Conservation (phyloP, 73 alveolate species). For the Paramecium tetraurelia region DNA sequence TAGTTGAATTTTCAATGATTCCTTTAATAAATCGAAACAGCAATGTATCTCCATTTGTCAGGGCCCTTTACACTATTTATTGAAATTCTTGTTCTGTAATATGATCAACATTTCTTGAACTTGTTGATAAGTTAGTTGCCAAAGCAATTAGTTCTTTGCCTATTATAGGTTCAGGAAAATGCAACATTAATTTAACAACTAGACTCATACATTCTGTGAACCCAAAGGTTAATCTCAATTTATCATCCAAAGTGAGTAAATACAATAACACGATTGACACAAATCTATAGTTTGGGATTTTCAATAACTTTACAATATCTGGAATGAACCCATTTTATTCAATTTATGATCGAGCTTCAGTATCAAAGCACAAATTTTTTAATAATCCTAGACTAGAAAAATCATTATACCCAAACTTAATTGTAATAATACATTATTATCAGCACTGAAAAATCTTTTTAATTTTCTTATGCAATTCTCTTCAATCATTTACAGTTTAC, state of each 20-base stretch:
- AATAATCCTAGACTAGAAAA: slow-evolving; percentile 70
- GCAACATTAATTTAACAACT: slow-evolving; percentile 82
- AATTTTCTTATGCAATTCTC: slow-evolving; percentile 90
- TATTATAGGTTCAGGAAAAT: slow-evolving; percentile 94
- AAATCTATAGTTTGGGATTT: slow-evolving; percentile 92
- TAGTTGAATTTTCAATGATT: slow-evolving; percentile 73
- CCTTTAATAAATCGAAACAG: slow-evolving; percentile 88
- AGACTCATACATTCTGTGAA: slow-evolving; percentile 94
- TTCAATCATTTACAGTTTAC: slow-evolving; percentile 88
- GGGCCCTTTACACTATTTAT: slow-evolving; percentile 89
- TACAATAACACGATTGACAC: slow-evolving; percentile 83
- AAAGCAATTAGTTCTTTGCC: slow-evolving; percentile 96
- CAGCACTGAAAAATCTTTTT: slow-evolving; percentile 83
- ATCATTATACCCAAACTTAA: slow-evolving; percentile 30
- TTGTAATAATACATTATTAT: slow-evolving; percentile 76
- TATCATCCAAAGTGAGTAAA: slow-evolving; percentile 90
- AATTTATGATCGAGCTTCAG: slow-evolving; percentile 82
- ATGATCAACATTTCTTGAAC: slow-evolving; percentile 92
- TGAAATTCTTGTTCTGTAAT: slow-evolving; percentile 92
- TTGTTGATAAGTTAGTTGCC: slow-evolving; percentile 89
- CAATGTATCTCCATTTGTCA: slow-evolving; percentile 85
- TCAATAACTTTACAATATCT: slow-evolving; percentile 86
- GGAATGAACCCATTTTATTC: slow-evolving; percentile 89
- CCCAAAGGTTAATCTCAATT: slow-evolving; percentile 90
- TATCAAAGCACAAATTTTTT: slow-evolving; percentile 92